Percentiles rank a stretch among this genome's conserved stretches.
These are phyloP conservation scores for Psilocybe subaeruginosa DNA, from an alignment of 768 basidiomycete genomes.

Conservation along the genomic window DNA sequence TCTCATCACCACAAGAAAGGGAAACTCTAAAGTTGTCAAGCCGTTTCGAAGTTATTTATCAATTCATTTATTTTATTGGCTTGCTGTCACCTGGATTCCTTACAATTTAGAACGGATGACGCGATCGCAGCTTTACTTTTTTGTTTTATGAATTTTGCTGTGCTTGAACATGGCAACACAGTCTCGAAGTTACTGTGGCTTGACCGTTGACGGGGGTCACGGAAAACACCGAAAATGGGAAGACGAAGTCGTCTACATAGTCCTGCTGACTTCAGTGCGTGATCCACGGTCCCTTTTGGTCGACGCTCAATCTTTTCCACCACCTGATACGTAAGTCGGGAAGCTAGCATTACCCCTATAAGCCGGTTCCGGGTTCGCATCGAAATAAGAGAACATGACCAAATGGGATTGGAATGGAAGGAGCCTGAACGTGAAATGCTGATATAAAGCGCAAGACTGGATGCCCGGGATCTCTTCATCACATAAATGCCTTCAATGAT, in stretches of 20 bases:
- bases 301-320: neutral
- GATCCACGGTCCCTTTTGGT: neutral
- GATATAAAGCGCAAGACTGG: neutral
- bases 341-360: neutral
- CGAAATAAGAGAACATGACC: neutral
- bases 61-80: neutral
- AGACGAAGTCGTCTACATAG: neutral
- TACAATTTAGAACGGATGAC: too few relatives aligned
- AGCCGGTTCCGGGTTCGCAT: neutral
- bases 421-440: neutral
- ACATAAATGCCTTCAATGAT: neutral
- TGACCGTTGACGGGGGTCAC: neutral
- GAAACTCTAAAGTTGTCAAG: constrained; percentile 5
- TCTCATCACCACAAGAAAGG: neutral
- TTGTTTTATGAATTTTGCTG: neutral
- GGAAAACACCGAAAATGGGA: neutral
- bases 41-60: neutral
- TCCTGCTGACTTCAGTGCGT: neutral
- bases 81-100: too few relatives aligned
- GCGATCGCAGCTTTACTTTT: neutral
- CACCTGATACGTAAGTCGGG: neutral
- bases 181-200: neutral
- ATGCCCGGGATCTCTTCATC: neutral
- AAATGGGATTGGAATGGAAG: neutral
- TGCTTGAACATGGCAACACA: neutral